Evolutionary conservation across 2,329 filamentous ascomycete genomes (phyloP).

Genomic region (Phaeosphaeria sp.): DNA sequence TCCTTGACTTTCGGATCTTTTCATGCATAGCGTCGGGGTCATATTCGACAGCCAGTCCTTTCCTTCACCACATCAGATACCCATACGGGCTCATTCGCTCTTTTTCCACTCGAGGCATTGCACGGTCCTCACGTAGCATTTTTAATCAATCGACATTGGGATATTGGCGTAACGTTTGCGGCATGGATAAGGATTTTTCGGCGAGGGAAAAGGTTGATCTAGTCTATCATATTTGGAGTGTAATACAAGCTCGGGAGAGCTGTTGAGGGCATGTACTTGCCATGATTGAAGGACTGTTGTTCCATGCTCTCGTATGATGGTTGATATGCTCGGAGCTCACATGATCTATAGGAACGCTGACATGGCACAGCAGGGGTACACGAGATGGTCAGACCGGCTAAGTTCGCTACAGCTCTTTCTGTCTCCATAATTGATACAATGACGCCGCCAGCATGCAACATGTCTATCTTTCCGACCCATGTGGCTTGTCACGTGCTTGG

Average conservation of each 20-base stretch:
- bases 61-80: not conserved
- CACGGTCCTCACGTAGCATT: not conserved
- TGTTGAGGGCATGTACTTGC: not conserved
- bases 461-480: too few relatives aligned
- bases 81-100: not conserved
- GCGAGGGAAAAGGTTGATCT: not conserved
- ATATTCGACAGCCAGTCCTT: not conserved
- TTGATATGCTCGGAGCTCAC: too few relatives aligned
- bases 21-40: constrained; percentile 18
- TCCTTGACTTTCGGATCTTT: constrained; percentile 7
- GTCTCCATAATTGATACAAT: too few relatives aligned
- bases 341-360: too few relatives aligned
- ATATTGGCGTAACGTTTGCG: not conserved
- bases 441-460: too few relatives aligned
- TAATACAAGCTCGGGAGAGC: not conserved
- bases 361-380: too few relatives aligned
- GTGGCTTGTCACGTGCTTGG: too few relatives aligned
- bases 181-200: not conserved
- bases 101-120: not conserved
- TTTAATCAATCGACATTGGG: not conserved
- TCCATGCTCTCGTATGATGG: too few relatives aligned
- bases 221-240: not conserved
- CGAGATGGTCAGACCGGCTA: too few relatives aligned
- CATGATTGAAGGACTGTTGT: not conserved
- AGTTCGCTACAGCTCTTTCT: too few relatives aligned